phyloP scores from a whole-genome alignment of 768 basidiomycete genomes.

The Phlebiopsis flavidoalba region DNA sequence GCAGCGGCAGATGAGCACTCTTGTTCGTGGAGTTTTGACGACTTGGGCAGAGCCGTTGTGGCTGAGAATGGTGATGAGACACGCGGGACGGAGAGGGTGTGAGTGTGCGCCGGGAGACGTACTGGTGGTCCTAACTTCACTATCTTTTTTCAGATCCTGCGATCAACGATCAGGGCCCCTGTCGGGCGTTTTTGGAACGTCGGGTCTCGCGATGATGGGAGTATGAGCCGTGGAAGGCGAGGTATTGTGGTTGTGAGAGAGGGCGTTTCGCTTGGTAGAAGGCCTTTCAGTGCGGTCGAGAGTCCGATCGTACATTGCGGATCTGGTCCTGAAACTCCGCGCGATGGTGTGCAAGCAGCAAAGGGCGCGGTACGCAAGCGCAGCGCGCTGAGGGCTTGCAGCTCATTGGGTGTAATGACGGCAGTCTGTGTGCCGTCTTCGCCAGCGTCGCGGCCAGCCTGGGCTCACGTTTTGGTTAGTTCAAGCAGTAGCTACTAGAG shows the following conservation, averaged over 20 bases:
- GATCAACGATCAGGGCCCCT: constrained; percentile 11
- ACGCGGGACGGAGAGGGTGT: no score
- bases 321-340: constrained; percentile 12
- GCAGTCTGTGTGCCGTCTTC: no score
- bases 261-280: constrained; percentile 2
- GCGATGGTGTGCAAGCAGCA: not conserved
- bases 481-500: no score
- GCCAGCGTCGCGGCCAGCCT: no score
- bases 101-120: not conserved
- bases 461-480: no score
- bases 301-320: constrained; percentile 15
- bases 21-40: not conserved
- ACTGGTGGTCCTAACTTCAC: constrained; percentile 10
- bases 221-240: constrained; percentile 15
- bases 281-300: not conserved
- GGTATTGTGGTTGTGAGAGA: not conserved
- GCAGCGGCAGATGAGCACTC: constrained; percentile 2
- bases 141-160: constrained; percentile 5
- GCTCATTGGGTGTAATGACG: no score
- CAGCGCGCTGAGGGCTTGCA: no score
- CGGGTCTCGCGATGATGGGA: constrained; percentile 19
- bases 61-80: not conserved
- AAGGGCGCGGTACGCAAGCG: no score
- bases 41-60: not conserved
- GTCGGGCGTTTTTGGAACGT: not conserved